A percentile compares a stretch with the other conserved stretches of the same genome.
These are phyloP conservation scores for Leptomonas pyrrhocoris DNA, from an alignment of 208 protist genomes.

Conservation along the genomic window DNA sequence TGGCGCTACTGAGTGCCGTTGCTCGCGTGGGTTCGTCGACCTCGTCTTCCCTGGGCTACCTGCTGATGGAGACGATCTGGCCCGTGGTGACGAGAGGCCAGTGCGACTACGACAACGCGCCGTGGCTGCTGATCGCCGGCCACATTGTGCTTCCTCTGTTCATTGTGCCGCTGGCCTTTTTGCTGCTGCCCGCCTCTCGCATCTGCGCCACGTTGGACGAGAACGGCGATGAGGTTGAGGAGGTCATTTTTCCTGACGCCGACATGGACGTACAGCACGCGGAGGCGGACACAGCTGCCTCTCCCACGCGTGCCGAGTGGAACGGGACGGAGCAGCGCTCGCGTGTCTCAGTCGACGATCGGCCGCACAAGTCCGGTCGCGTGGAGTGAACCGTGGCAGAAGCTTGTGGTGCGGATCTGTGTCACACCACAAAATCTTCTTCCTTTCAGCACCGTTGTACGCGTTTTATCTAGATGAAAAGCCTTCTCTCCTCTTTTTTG, in stretches of 20 bases:
- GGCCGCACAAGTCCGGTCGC: neutral
- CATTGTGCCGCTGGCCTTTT: slow-evolving; percentile 50
- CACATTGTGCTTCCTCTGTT: slow-evolving; percentile 59
- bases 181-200: slow-evolving; percentile 64
- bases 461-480: no score
- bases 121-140: slow-evolving; percentile 56
- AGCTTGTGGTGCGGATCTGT: no score
- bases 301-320: no score
- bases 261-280: neutral
- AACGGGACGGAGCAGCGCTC: neutral
- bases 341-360: neutral
- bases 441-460: no score
- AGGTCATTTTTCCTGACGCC: slow-evolving; percentile 1
- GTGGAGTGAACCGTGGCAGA: no score
- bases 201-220: slow-evolving; percentile 59
- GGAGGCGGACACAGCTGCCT: neutral
- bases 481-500: no score
- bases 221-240: slow-evolving; percentile 41
- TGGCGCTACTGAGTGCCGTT: slow-evolving; percentile 1
- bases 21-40: slow-evolving; percentile 4
- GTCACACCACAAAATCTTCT: no score
- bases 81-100: slow-evolving; percentile 10
- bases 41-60: slow-evolving; percentile 13
- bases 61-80: slow-evolving; percentile 24
- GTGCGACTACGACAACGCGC: slow-evolving; percentile 39